Percentiles rank a stretch among this genome's conserved stretches.
Evolutionary conservation across 805 yeast genomes (phyloP).

Genomic region (Pichia scutulata): DNA sequence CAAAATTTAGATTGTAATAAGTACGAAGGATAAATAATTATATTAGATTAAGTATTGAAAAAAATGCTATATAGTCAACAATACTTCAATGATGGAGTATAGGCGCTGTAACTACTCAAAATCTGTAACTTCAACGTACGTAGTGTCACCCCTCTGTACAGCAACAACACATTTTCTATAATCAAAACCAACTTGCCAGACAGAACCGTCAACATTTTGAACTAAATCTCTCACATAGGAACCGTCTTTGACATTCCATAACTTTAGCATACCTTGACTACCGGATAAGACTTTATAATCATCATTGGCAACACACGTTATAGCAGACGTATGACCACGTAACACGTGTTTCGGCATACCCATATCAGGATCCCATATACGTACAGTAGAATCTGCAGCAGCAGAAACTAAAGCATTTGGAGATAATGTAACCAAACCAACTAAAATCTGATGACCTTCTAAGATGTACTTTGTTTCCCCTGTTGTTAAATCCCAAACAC

Average conservation of each 20-base stretch:
- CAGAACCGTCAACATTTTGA: constrained; percentile 69
- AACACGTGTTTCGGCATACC: constrained; percentile 60
- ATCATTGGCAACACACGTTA: constrained; percentile 89
- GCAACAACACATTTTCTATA: constrained; percentile 85
- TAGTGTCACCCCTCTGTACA: constrained; percentile 58
- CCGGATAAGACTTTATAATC: constrained; percentile 83
- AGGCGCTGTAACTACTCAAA: constrained; percentile 37
- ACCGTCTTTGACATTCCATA: constrained; percentile 83
- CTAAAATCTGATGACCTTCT: constrained; percentile 85
- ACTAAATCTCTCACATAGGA: constrained; percentile 65
- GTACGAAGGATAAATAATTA: no score
- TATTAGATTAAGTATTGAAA: no score
- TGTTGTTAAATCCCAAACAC: constrained; percentile 80
- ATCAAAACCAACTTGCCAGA: constrained; percentile 93
- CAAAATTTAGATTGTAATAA: no score
- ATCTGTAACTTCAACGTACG: constrained; percentile 79
- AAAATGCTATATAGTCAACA: no score
- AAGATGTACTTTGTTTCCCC: constrained; percentile 64
- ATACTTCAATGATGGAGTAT: no score
- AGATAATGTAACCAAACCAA: constrained; percentile 76
- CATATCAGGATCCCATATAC: constrained; percentile 87
- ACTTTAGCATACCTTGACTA: constrained; percentile 74
- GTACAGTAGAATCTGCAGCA: constrained; percentile 87
- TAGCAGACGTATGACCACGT: constrained; percentile 79
- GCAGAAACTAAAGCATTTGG: constrained; percentile 80